Evolutionary conservation across 345 rosid species (phyloP), one percentile per base, ranked within the genome.

Genomic region (Citrus mangshanensis): DNA sequence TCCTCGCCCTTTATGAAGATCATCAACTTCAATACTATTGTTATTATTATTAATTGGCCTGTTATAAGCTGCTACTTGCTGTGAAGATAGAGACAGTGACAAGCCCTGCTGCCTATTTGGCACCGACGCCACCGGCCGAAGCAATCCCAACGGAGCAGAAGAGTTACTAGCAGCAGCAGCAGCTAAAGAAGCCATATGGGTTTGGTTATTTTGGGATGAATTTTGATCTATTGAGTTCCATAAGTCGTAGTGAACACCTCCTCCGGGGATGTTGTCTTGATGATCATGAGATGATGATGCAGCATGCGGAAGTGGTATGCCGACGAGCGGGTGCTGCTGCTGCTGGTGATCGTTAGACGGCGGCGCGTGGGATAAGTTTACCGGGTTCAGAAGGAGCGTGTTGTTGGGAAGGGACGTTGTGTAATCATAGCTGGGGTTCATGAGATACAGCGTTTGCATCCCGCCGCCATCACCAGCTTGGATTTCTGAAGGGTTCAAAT

Each of bases 391-490:
- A 73, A 84, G 81, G 68, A 84, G 64, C 79, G 77, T 76, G 70
- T 78, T 75, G 40, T 73, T 51, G 46, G 80, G 34, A 16, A 75
- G 71, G 70, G 76, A 55, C 34, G 80, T 54, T 22, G 86, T 80
- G 75, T 84, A 72, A 77, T 82, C 77, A 76, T 78, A 85, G 79
- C 37, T 84, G 49, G 92, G 89, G 80, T 89, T 89, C 84, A 87
- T 79, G 56, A 89, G 86, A 66, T 81, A 83, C 32, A 89, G 89
- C 30, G 90, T 87, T 73, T 87, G 92, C 76, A 87, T 79, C 81
- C 83, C 90, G 54, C 79, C 72, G 65, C 73, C 81, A 64, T 83
- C 75, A 73, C 75, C 82, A n/a, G 82, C 80, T 82, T 89, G 89
- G 81, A 83, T 79, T 80, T 89, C 90, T 46, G 90, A 46, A 12